Base-by-base conservation (phyloP, 2,329 filamentous ascomycete genomes). In the Neofusicoccum laricinum region DNA sequence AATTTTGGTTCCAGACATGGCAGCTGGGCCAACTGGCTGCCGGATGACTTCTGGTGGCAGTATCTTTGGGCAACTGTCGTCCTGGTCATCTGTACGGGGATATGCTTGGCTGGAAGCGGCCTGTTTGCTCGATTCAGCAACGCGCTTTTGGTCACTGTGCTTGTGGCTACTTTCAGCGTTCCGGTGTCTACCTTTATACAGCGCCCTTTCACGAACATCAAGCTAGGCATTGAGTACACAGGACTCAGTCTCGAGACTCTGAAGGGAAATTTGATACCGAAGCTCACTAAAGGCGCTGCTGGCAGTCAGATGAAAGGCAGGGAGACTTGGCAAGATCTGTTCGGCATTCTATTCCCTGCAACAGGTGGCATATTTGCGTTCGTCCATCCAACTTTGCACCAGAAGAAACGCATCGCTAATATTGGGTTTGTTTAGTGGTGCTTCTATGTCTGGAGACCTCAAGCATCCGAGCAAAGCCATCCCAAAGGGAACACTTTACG, bases 391-490 rank as follows among this genome's bases (percentile, higher is more conserved):
- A 8, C 5, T 5, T 3, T 30, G 4, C n/a, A 3, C 6, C 30
- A 10, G 30, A 57, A 17, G 2, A 8, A 17, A 8, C 10, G 15
- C 4, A 41, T 19, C 58, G n/a, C 41, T 62, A 12, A 63, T 62
- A 7, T 53, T 43, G 46, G 53, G 17, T 7, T 85, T 86, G 73
- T 53, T 43, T 57, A 84, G 82, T 50, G 93, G 93, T 17, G 92
- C 92, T 6, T 94, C 91, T 69, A 96, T 96, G 92, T 96, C 92
- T 7, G 92, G 92, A 17, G 92, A 96, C 73, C 77, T 96, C 57
- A 90, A 86, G 67, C 89, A 92, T 67, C 92, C 92, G 0, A 94
- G 91, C 81, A 91, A 88, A 74, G 86, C 91, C 1, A 96, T 96
- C 61, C 92, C 92, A 0, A 89, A 86, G 67, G 92, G 92, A n/a